Base-by-base conservation (phyloP, 2,329 filamentous ascomycete genomes). In the Stachybotrys chartarum region DNA sequence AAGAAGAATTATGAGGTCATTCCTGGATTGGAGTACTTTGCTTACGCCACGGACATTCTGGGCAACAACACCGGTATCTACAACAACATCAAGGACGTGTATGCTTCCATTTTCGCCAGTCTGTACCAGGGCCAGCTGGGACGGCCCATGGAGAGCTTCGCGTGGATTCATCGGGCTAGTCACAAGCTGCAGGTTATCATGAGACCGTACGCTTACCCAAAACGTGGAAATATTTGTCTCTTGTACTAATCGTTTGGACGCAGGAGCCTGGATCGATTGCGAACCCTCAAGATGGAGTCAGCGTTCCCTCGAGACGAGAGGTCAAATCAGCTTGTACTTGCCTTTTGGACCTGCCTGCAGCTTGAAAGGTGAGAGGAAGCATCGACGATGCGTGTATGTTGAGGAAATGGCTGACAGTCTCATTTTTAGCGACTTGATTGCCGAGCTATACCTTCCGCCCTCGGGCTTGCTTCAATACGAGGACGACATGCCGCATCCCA, bases 331-430 rank as follows among this genome's bases (percentile, higher is more conserved):
- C 77, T 87, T 42, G 77, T 87, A 14, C 80, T 95, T 62, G 87
- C 90, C 0, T 97, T 92, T 64, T 97, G 93, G 93, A 94, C 92
- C 7, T 96, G 90, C 67, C 75, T 97, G 59, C 93, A 97, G 66
- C 78, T 97, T 11, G 93, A 97, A 71, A 96, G 87, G 87, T 90
- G 70, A 24, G 24, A 24, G 24, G 24, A 24, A 24, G 24, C 24
- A 4, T 24, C 24, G 4, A 24, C 4, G 24, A 24, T 24, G 24
- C 24, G 4, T 24, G 2, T 4, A 24, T 24, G 3, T 24, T 24
- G 24, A 24, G 24, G 24, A 24, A 24, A 24, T 24, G 2, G 24
- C 24, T 24, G 24, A 24, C 24, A 24, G 24, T 24, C 24, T 4
- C 24, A 24, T 24, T 4, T 24, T 4, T 24, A 91, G 91, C 70